phyloP scores from a whole-genome alignment of 768 basidiomycete genomes.

The Tricholoma bakamatsutake region DNA sequence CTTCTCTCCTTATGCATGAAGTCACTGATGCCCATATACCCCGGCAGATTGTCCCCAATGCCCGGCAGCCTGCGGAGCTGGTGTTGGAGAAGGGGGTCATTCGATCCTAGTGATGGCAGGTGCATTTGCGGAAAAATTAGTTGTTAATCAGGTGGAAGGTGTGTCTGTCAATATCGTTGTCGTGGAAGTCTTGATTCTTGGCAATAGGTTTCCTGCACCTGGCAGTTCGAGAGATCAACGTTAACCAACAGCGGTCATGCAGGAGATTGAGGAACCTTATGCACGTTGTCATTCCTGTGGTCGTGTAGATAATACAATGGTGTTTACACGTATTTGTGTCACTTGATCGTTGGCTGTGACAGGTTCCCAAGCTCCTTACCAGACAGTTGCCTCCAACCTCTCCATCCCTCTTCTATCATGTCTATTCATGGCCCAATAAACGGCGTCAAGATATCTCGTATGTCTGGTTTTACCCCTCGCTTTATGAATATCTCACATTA shows the following conservation, averaged over 20 bases:
- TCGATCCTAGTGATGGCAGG: constrained; percentile 79
- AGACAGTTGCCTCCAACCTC: constrained; percentile 6
- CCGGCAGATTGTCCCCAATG: constrained; percentile 40
- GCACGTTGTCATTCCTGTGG: constrained; percentile 33
- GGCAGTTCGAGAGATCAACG: constrained; percentile 31
- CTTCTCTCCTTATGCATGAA: constrained; percentile 80
- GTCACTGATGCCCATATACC: constrained; percentile 75
- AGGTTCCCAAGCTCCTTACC: constrained; percentile 8
- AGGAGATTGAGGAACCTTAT: constrained; percentile 56
- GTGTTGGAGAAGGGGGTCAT: constrained; percentile 60
- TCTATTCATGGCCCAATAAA: constrained; percentile 78
- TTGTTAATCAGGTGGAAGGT: constrained; percentile 79
- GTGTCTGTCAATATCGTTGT: constrained; percentile 10
- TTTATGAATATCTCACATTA: constrained; percentile 18
- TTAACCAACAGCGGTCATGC: constrained; percentile 42
- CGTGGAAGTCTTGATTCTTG: neutral
- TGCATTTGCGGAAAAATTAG: constrained; percentile 56
- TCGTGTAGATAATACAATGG: neutral
- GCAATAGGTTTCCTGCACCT: constrained; percentile 48
- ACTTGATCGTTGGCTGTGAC: constrained; percentile 5
- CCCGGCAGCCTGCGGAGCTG: constrained; percentile 35
- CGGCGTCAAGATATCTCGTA: constrained; percentile 82
- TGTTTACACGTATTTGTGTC: neutral
- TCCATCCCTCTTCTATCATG: constrained; percentile 36
- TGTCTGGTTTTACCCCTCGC: constrained; percentile 31